Evolutionary conservation across 148 eudicot genomes (phyloP), one percentile per base, ranked within the genome.

Genomic region (Rhododendron ovatum): DNA sequence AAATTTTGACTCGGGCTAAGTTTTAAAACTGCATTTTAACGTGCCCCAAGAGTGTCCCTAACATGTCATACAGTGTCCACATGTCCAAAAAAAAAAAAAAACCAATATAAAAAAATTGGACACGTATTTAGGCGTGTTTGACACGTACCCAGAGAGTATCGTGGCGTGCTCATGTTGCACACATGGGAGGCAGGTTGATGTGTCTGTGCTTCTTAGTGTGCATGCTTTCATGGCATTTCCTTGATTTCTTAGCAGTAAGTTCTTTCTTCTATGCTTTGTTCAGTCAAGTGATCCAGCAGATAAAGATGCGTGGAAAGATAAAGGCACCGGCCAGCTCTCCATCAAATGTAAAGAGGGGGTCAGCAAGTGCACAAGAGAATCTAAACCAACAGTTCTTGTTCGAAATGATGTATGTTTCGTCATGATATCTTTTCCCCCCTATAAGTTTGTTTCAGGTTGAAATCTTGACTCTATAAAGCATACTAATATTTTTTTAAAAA

Each of bases 331-430:
- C 2, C 85, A 83, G 77, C 85, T 83, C 73, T 83, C 85, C n/a
- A 83, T 83, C 55, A 83, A 45, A 26, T 83, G 85, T 83, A 83
- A 65, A 45, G 77, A 83, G 41, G 77, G 78, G 28, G 39, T 83
- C 17, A 45, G 77, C 85, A 83, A 83, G 77, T 50, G 85, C 85
- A 83, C 9, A 28, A 83, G n/a, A 67, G 85, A 83, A 89, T 94
- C 98, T 78, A 96, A 93, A 86, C 98, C 98, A 24, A 91, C 90
- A 84, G 91, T 96, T 89, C 88, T 96, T 84, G 91, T 97, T 75
- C 98, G 98, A 39, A 97, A 97, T 88, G 99, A 94, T 94, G 99
- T 97, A 93, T 78, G 93, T 90, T 90, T 89, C 87, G 12, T 79
- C 7, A 10, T 30, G 37, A 47, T 10, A 47, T n/a, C 24, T 81